These are phyloP conservation scores for Aspergillus quadricinctus DNA, from an alignment of 2,329 filamentous ascomycete species.

Conservation along the genomic window DNA sequence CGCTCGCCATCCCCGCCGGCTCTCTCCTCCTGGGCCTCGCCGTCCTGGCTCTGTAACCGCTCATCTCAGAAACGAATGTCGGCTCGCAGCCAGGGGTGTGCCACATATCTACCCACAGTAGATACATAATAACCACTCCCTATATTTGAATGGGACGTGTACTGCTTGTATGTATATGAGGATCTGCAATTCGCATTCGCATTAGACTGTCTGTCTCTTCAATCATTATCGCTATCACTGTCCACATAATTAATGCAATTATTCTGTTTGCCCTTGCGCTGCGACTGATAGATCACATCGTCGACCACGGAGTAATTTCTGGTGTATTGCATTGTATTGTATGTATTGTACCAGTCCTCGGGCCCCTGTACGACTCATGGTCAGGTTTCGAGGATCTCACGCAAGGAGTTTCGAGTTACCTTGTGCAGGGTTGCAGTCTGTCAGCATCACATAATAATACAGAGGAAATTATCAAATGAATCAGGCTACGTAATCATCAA, in stretches of 20 bases:
- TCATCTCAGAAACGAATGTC: neutral
- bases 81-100: no score
- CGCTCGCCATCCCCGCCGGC: constrained; percentile 25
- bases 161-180: neutral
- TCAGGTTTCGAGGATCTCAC: neutral
- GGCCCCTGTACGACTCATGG: no score
- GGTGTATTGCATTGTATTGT: no score
- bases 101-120: neutral
- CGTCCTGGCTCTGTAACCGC: constrained; percentile 20
- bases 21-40: constrained; percentile 24
- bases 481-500: no score
- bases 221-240: neutral
- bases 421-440: neutral
- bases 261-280: neutral
- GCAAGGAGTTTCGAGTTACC: neutral
- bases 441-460: no score
- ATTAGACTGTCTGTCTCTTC: neutral
- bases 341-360: no score
- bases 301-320: no score
- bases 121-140: neutral
- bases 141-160: neutral
- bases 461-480: no score
- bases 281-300: no score
- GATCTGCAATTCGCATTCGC: neutral
- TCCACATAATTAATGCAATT: neutral